Conservation (phyloP, 139 green algal species). For the Chlorella vulgaris region DNA sequence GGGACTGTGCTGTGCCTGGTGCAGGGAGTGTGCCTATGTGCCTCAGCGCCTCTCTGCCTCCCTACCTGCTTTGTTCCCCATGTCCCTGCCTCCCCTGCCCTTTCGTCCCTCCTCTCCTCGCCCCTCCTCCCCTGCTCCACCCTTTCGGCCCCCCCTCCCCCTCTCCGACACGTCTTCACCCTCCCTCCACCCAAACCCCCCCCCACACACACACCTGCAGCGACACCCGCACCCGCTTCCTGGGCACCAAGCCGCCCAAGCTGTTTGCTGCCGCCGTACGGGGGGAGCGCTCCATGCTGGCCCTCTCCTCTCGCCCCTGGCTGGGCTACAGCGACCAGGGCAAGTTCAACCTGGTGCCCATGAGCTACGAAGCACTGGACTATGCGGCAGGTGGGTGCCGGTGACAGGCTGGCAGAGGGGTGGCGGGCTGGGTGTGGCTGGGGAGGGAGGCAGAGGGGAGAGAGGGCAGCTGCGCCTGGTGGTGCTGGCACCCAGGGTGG, state of each 20-base stretch:
- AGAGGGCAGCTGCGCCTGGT: neutral
- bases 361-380: slow-evolving; percentile 92
- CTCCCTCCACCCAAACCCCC: no score
- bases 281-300: slow-evolving; percentile 86
- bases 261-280: slow-evolving; percentile 76
- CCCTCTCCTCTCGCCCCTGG: slow-evolving; percentile 92
- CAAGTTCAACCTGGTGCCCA: slow-evolving; percentile 85
- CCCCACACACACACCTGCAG: slow-evolving; percentile 35
- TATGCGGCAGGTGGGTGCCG: slow-evolving; percentile 63
- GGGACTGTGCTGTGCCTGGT: neutral
- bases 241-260: slow-evolving; percentile 84
- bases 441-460: neutral
- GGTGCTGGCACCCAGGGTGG: no score
- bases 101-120: no score
- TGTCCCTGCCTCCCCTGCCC: no score
- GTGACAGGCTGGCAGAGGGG: no score
- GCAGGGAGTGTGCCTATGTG: no score
- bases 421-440: neutral
- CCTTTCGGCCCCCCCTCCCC: neutral
- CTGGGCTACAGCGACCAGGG: slow-evolving; percentile 92
- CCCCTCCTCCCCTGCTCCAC: neutral
- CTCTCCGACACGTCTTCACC: no score
- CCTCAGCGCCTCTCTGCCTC: no score
- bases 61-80: no score
- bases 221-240: slow-evolving; percentile 93